phyloP scores from a whole-genome alignment of 2,329 filamentous ascomycete species.

The Penicillium sp. region DNA sequence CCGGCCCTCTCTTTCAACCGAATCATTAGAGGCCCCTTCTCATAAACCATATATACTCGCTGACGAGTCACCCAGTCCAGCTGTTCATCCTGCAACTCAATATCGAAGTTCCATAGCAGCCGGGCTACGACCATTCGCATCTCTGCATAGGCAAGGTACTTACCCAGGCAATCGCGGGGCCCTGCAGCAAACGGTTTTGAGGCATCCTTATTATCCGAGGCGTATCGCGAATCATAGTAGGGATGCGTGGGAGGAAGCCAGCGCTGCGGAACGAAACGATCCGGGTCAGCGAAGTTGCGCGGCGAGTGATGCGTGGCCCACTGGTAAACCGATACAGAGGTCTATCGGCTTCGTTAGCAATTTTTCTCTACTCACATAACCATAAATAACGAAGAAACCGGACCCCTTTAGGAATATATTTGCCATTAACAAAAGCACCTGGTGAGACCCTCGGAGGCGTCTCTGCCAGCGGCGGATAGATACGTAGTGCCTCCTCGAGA shows the following conservation, averaged over 20 bases:
- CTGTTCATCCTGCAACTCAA: constrained; percentile 4
- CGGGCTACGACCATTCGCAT: constrained; percentile 7
- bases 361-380: neutral
- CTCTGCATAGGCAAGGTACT: constrained; percentile 12
- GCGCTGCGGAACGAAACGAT: neutral
- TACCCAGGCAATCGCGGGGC: constrained; percentile 36
- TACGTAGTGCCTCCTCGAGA: constrained; percentile 53
- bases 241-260: neutral
- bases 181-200: constrained; percentile 38
- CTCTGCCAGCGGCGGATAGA: constrained; percentile 47
- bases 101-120: constrained; percentile 14
- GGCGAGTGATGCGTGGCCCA: constrained; percentile 1
- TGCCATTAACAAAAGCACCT: constrained; percentile 9
- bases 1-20: neutral
- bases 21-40: constrained; percentile 16
- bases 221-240: constrained; percentile 22
- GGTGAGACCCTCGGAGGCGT: constrained; percentile 9
- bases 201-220: constrained; percentile 38
- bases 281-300: neutral
- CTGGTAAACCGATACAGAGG: neutral
- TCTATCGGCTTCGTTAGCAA: neutral
- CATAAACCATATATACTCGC: constrained; percentile 5
- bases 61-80: constrained; percentile 9
- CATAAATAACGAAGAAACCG: neutral
- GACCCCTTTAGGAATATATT: constrained; percentile 10